Conservation (phyloP, 257 asterid genomes). For the Plantago elongata region DNA sequence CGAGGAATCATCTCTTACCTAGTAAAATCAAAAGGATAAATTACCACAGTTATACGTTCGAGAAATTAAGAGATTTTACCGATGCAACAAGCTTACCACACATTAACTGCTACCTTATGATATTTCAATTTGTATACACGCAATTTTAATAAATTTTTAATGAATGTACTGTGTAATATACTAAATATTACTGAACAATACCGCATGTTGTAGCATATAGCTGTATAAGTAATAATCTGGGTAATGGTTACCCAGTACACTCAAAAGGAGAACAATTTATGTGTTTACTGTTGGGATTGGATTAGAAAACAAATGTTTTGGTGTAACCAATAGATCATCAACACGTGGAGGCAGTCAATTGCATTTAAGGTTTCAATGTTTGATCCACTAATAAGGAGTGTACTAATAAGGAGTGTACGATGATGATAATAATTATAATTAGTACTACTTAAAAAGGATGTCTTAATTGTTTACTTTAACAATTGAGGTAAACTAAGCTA, state of each 20-base stretch:
- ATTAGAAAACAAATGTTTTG: neutral
- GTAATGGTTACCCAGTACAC: too few relatives aligned
- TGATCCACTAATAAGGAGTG: conserved; percentile 4
- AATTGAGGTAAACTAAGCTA: conserved; percentile 3
- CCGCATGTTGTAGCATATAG: too few relatives aligned
- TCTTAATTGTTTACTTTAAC: neutral
- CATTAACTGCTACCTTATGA: too few relatives aligned
- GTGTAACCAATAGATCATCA: conserved; percentile 4
- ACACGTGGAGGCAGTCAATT: neutral
- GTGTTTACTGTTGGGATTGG: neutral
- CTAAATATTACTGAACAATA: too few relatives aligned
- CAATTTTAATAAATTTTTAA: too few relatives aligned
- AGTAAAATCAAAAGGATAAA: neutral
- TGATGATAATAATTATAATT: conserved; percentile 3
- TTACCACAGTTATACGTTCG: too few relatives aligned
- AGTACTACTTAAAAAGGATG: neutral
- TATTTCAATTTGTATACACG: too few relatives aligned
- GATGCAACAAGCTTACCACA: too few relatives aligned
- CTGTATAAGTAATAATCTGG: too few relatives aligned
- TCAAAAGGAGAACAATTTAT: too few relatives aligned
- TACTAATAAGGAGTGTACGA: conserved; percentile 4
- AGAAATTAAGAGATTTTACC: too few relatives aligned
- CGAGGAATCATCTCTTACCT: neutral
- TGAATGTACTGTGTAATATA: too few relatives aligned
- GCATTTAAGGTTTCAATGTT: neutral